Percentiles rank a stretch among this genome's conserved stretches.
Evolutionary conservation across 2,329 filamentous ascomycete genomes (phyloP).

Genomic region (Juglanconis sp.): DNA sequence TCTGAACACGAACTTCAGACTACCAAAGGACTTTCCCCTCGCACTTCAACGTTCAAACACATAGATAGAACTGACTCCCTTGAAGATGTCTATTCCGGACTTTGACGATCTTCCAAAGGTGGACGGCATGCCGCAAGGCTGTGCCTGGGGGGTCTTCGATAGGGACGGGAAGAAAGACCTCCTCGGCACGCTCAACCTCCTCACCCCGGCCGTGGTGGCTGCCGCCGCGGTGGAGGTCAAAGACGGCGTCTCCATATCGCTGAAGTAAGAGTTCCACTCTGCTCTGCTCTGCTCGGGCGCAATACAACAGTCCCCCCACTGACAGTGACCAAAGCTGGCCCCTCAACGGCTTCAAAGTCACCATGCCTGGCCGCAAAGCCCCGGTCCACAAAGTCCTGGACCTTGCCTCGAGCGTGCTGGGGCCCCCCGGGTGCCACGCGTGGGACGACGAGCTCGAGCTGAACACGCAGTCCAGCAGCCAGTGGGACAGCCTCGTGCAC

Average conservation of each 20-base stretch:
- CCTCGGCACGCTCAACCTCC: slow-evolving; percentile 50
- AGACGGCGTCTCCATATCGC: slow-evolving; percentile 48
- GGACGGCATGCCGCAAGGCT: slow-evolving; percentile 21
- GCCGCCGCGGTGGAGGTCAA: slow-evolving; percentile 40
- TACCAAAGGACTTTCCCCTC: no score
- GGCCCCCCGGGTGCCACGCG: slow-evolving; percentile 21
- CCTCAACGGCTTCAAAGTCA: slow-evolving; percentile 38
- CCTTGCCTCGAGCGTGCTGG: slow-evolving; percentile 29
- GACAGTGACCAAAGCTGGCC: slow-evolving; percentile 34
- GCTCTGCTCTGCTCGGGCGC: neutral
- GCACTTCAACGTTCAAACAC: no score
- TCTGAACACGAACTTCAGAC: no score
- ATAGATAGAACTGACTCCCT: no score
- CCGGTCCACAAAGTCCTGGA: slow-evolving; percentile 35
- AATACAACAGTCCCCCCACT: neutral
- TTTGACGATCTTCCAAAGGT: slow-evolving; percentile 23
- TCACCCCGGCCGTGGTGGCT: slow-evolving; percentile 43
- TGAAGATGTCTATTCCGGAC: slow-evolving; percentile 1
- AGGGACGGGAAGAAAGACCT: slow-evolving; percentile 46
- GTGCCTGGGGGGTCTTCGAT: slow-evolving; percentile 50
- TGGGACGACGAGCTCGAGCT: slow-evolving; percentile 51
- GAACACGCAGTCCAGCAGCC: slow-evolving; percentile 54
- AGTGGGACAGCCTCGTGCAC: slow-evolving; percentile 55
- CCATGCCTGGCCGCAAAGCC: slow-evolving; percentile 31
- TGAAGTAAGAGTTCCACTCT: slow-evolving; percentile 38